Conservation (phyloP, 176 grass and related monocot species). For the maize (Zea mays) region DNA sequence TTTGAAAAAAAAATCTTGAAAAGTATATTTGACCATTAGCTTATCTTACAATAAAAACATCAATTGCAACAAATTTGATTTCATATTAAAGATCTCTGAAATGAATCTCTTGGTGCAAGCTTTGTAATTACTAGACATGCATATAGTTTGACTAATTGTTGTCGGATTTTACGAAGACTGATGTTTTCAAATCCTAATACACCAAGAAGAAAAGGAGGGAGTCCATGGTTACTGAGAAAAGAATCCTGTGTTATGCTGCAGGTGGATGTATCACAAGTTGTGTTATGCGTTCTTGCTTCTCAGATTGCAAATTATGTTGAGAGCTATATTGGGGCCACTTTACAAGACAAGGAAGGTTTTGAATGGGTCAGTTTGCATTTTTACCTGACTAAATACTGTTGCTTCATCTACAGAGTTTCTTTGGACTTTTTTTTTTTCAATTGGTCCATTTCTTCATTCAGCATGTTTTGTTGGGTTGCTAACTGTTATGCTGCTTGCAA, state of each 20-base stretch:
- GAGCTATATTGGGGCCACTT: constrained; percentile 73
- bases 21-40: neutral
- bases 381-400: constrained; percentile 15
- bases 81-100: neutral
- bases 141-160: neutral
- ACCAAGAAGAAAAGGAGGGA: neutral
- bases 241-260: constrained; percentile 19
- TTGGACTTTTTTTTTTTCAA: constrained; percentile 11
- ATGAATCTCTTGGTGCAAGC: neutral
- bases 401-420: constrained; percentile 12
- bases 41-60: neutral
- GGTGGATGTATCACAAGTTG: constrained; percentile 61
- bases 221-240: constrained; percentile 6
- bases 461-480: neutral
- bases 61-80: neutral
- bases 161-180: neutral
- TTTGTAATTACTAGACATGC: neutral
- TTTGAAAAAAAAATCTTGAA: neutral
- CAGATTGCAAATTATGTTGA: constrained; percentile 97
- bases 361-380: constrained; percentile 71
- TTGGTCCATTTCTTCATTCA: constrained; percentile 8
- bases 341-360: constrained; percentile 93
- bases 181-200: neutral
- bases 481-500: neutral
- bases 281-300: constrained; percentile 78